Percentiles rank a stretch among this genome's conserved stretches.
Conservation (phyloP, 805 yeast genomes). For the Metschnikowia colocasiae region DNA sequence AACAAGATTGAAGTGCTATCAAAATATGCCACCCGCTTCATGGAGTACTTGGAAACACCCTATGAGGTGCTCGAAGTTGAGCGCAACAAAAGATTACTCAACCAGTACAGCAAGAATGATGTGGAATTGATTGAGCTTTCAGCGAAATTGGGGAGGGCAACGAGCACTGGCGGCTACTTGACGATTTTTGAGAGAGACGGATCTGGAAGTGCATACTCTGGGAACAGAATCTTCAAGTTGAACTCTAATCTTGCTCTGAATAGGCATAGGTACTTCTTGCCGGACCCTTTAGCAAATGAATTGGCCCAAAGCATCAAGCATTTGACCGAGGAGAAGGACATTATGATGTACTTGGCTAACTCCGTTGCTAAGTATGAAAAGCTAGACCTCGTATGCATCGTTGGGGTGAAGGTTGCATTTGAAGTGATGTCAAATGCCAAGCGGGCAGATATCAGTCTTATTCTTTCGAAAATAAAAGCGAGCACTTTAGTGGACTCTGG, state of each 20-base stretch:
- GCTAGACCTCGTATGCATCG: slow-evolving; percentile 1
- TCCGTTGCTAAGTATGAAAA: slow-evolving; percentile 1
- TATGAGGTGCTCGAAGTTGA: slow-evolving; percentile 14
- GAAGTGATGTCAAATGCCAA: neutral
- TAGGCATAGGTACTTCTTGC: slow-evolving; percentile 1
- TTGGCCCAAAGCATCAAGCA: neutral
- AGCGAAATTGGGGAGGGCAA: slow-evolving; percentile 53
- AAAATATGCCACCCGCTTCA: slow-evolving; percentile 38
- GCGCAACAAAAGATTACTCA: slow-evolving; percentile 6
- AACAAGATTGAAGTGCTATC: slow-evolving; percentile 34
- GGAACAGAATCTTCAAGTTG: slow-evolving; percentile 44
- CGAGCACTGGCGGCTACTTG: slow-evolving; percentile 38
- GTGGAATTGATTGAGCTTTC: slow-evolving; percentile 31
- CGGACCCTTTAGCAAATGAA: slow-evolving; percentile 34
- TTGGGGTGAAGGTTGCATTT: neutral
- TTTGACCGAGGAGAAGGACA: neutral
- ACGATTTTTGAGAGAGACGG: slow-evolving; percentile 62
- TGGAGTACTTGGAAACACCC: slow-evolving; percentile 39
- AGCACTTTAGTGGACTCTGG: slow-evolving; percentile 1
- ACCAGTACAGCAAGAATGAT: slow-evolving; percentile 12
- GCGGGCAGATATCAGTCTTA: neutral
- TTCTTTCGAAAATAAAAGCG: neutral
- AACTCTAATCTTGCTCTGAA: slow-evolving; percentile 15
- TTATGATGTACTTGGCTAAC: neutral
- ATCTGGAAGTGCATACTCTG: slow-evolving; percentile 58